Conservation (phyloP, 2,329 filamentous ascomycete genomes). For the Atkinsonella texensis region DNA sequence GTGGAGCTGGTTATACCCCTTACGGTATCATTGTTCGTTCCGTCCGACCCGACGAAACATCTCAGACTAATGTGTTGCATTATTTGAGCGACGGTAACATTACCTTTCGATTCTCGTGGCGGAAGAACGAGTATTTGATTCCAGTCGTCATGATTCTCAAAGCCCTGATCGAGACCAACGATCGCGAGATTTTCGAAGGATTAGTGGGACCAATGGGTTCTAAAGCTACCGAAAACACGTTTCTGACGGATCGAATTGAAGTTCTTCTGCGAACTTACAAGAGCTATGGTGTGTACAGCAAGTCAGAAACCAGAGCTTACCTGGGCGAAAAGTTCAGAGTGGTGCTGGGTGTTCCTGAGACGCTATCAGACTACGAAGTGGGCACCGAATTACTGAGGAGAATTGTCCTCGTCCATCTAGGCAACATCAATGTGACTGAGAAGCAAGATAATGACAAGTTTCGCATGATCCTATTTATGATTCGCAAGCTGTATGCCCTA, state of each 20-base stretch:
- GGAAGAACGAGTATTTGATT: conserved; percentile 93
- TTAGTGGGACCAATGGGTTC: conserved; percentile 68
- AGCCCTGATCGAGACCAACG: conserved; percentile 88
- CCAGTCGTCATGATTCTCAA: conserved; percentile 96
- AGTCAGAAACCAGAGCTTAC: conserved; percentile 70
- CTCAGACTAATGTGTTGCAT: conserved; percentile 92
- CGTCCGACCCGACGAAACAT: conserved; percentile 93
- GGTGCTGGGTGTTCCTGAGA: conserved; percentile 72
- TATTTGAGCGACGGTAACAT: conserved; percentile 94
- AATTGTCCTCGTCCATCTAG: conserved; percentile 84
- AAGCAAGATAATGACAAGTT: conserved; percentile 86
- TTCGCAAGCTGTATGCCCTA: conserved; percentile 84
- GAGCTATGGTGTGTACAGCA: conserved; percentile 71
- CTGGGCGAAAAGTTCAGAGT: conserved; percentile 85
- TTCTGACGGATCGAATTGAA: conserved; percentile 90
- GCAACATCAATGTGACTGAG: conserved; percentile 72
- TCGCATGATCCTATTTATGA: conserved; percentile 88
- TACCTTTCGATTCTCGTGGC: conserved; percentile 94
- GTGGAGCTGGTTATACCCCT: conserved; percentile 77
- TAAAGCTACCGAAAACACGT: conserved; percentile 74
- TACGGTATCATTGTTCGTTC: conserved; percentile 86
- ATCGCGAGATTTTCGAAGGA: conserved; percentile 91
- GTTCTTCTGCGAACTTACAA: conserved; percentile 89
- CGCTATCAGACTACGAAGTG: conserved; percentile 76
- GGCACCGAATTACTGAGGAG: conserved; percentile 84